Evolutionary conservation across 2,329 filamentous ascomycete species (phyloP), one percentile per base, ranked within the genome.

Genomic region (Paraphoma sp.): DNA sequence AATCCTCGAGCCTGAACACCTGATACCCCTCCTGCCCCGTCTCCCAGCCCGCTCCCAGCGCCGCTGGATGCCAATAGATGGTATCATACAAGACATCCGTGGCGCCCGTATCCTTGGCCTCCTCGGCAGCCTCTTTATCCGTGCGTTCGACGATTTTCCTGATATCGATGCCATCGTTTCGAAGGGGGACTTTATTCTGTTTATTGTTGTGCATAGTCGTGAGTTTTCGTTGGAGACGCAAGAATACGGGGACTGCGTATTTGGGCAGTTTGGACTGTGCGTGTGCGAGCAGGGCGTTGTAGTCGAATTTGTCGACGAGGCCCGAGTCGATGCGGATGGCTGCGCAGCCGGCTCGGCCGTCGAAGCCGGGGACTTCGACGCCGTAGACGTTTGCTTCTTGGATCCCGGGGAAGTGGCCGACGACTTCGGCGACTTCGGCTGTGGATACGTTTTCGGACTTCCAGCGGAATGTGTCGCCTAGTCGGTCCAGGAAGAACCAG

Each of bases 181-280:
- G 82, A 45, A 92, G 77, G 0, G 87, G 87, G 1, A 88, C 84
- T 73, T 93, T 93, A 70, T 92, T 91, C 76, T 92, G 90, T 78
- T 93, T 93, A 72, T 92, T 89, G 66, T 92, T 93, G 70, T 90
- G 87, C 65, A 87, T 89, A 6, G 88, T 84, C 28, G 82, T 85
- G 53, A 83, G 81, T 36, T 79, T 79, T 42, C 82, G 77, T 18
- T 90, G 82, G 16, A 91, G 75, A 0, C 90, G 81, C 42, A 93
- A 67, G 77, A 93, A 93, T 1, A 92, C 76, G 0, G 91, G 91
- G 1, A 93, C 89, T 0, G 90, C 91, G 67, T 93, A 93, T 59
- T 83, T 84, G 0, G 91, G 90, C 18, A 93, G 78, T 48, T 85
- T 81, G 12, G 81, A 80, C 6, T 84, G 82, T 2, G 83, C 81